Percentiles rank a stretch among this genome's conserved stretches.
phyloP scores from a whole-genome alignment of 2,329 filamentous ascomycete genomes.

The Mariannaea sp. region DNA sequence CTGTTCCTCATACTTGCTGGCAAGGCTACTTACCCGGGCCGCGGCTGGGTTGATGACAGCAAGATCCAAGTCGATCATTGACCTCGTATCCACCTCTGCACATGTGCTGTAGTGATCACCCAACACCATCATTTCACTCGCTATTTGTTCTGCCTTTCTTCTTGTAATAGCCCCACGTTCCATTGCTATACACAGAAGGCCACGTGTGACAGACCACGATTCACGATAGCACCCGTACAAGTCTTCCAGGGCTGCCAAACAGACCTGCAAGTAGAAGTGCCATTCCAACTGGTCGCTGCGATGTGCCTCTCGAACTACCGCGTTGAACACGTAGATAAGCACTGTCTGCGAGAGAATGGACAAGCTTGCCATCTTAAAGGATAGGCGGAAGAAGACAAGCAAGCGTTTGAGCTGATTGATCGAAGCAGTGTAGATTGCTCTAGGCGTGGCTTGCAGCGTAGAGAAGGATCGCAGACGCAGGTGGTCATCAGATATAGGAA shows the following conservation, averaged over 20 bases:
- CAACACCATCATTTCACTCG: too few relatives aligned
- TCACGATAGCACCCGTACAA: constrained; percentile 2
- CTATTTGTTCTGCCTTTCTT: too few relatives aligned
- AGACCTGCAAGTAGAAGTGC: constrained; percentile 42
- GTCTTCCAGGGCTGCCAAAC: constrained; percentile 43
- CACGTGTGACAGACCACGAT: constrained; percentile 4
- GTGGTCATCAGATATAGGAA: not conserved
- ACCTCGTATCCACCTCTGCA: too few relatives aligned
- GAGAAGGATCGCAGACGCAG: constrained; percentile 36
- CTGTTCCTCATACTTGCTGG: too few relatives aligned
- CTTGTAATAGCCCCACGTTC: too few relatives aligned
- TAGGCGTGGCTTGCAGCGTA: constrained; percentile 25
- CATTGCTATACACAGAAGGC: too few relatives aligned
- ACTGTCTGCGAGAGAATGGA: constrained; percentile 47
- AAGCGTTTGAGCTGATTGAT: constrained; percentile 45
- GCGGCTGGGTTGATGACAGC: too few relatives aligned
- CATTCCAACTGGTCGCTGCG: constrained; percentile 36
- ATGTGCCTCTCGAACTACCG: constrained; percentile 36
- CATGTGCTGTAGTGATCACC: too few relatives aligned
- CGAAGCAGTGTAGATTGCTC: constrained; percentile 38
- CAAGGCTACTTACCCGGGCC: too few relatives aligned
- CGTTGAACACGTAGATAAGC: constrained; percentile 45
- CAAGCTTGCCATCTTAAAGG: constrained; percentile 39
- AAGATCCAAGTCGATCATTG: too few relatives aligned
- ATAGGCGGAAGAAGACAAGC: constrained; percentile 40